phyloP scores from a whole-genome alignment of 352 stramenopile genomes.

The Phytophthora ohioensis region DNA sequence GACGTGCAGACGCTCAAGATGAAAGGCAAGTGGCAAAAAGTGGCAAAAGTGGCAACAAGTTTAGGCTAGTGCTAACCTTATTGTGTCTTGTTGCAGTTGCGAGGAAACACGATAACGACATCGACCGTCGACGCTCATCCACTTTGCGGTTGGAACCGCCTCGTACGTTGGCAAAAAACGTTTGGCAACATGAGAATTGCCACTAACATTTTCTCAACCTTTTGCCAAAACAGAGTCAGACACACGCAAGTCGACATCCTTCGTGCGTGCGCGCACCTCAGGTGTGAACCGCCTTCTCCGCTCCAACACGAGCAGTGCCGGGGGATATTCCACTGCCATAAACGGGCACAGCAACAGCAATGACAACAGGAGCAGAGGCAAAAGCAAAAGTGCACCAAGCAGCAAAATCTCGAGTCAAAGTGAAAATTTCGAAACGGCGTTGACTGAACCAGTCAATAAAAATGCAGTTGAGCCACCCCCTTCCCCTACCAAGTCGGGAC shows the following conservation, averaged over 20 bases:
- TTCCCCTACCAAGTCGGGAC: slow-evolving; percentile 23
- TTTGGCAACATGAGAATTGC: not conserved
- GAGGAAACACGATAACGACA: slow-evolving; percentile 73
- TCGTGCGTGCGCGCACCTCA: slow-evolving; percentile 63
- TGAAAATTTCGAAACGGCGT: slow-evolving; percentile 16
- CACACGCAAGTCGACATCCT: slow-evolving; percentile 56
- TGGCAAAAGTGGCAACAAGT: not conserved
- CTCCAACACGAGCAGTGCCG: slow-evolving; percentile 49
- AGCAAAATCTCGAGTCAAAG: slow-evolving; percentile 24
- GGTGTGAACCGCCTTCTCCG: slow-evolving; percentile 70
- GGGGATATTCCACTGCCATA: slow-evolving; percentile 10
- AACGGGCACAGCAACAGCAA: slow-evolving; percentile 24
- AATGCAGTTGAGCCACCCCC: slow-evolving; percentile 19
- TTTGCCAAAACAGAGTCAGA: slow-evolving; percentile 48
- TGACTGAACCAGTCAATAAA: slow-evolving; percentile 21
- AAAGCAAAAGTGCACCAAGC: slow-evolving; percentile 35
- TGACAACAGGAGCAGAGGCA: slow-evolving; percentile 14
- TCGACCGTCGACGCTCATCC: slow-evolving; percentile 64
- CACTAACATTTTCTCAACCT: slow-evolving; percentile 4
- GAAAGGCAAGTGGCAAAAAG: slow-evolving; percentile 44
- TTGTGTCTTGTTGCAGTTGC: slow-evolving; percentile 40
- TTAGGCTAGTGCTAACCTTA: slow-evolving; percentile 23
- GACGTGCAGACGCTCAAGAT: slow-evolving; percentile 68
- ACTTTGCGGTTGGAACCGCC: slow-evolving; percentile 66
- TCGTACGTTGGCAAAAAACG: slow-evolving; percentile 46